phyloP scores from a whole-genome alignment of 2,329 filamentous ascomycete genomes.

The Periconia sp. region DNA sequence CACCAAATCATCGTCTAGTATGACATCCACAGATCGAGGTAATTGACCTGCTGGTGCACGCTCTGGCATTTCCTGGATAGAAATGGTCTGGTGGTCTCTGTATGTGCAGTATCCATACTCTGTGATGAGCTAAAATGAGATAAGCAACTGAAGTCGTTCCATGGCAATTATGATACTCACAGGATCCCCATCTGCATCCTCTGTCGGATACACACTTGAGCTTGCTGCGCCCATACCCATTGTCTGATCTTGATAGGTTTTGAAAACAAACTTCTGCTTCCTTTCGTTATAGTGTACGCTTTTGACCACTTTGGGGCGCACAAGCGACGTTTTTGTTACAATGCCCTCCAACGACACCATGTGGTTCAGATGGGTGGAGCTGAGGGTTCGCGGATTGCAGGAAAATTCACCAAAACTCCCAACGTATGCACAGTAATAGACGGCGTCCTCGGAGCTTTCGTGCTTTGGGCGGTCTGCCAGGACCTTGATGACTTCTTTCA shows the following conservation, averaged over 20 bases:
- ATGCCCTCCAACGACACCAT: constrained; percentile 99
- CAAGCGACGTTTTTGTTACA: constrained; percentile 92
- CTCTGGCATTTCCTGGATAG: constrained; percentile 99
- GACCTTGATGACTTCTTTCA: constrained; percentile 84
- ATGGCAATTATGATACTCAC: constrained; percentile 37
- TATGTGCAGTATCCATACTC: constrained; percentile 97
- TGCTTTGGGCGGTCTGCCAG: constrained; percentile 74
- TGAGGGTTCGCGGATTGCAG: constrained; percentile 91
- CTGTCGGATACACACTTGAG: constrained; percentile 88
- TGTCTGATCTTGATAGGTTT: constrained; percentile 93
- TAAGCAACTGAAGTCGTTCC: not conserved
- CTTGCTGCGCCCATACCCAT: constrained; percentile 89
- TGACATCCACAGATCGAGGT: constrained; percentile 91
- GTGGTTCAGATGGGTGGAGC: constrained; percentile 85
- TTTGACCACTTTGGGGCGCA: constrained; percentile 95
- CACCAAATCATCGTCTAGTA: constrained; percentile 94
- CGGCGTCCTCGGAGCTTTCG: constrained; percentile 74
- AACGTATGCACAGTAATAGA: constrained; percentile 95
- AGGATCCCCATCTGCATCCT: constrained; percentile 90
- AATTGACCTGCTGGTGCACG: constrained; percentile 92
- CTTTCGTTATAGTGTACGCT: constrained; percentile 95
- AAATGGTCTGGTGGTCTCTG: constrained; percentile 94
- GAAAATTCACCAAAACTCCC: constrained; percentile 94
- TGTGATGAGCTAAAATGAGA: constrained; percentile 62
- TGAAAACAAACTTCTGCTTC: constrained; percentile 82